Conservation (phyloP, 2,329 filamentous ascomycete species). For the Fusarium sp. region DNA sequence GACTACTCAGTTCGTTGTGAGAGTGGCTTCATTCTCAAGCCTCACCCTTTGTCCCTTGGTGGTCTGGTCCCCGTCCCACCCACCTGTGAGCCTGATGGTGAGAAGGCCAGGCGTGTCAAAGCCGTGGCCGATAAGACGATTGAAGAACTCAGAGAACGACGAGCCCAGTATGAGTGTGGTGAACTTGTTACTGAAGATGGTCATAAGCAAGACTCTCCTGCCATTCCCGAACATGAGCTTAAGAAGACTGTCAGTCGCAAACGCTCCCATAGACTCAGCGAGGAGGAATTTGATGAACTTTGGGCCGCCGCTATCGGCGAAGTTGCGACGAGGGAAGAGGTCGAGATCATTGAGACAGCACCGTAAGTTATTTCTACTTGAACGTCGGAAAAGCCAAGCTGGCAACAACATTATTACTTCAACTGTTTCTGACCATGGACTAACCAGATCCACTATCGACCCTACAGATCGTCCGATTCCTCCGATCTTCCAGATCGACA, state of each 20-base stretch:
- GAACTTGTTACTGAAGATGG: constrained; percentile 73
- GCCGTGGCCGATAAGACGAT: constrained; percentile 88
- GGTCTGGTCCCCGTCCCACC: constrained; percentile 87
- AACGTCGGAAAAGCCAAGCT: constrained; percentile 23
- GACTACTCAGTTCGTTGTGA: constrained; percentile 85
- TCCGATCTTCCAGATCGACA: constrained; percentile 68
- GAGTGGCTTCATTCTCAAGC: constrained; percentile 84
- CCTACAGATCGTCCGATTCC: constrained; percentile 77
- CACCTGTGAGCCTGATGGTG: constrained; percentile 93
- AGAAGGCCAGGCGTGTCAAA: constrained; percentile 88
- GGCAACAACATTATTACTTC: constrained; percentile 38
- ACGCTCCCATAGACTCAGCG: constrained; percentile 83
- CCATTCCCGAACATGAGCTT: constrained; percentile 75
- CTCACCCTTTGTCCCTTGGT: constrained; percentile 83
- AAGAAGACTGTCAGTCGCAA: constrained; percentile 81
- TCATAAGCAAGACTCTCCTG: constrained; percentile 66
- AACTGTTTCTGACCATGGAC: constrained; percentile 70
- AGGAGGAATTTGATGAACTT: constrained; percentile 91
- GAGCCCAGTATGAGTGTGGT: constrained; percentile 92
- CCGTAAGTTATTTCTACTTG: constrained; percentile 62
- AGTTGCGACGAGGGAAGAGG: constrained; percentile 71
- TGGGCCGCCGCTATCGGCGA: constrained; percentile 81
- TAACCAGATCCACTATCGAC: constrained; percentile 84
- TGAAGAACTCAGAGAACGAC: constrained; percentile 84
- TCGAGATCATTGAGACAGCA: constrained; percentile 59